Percentiles rank a stretch among this genome's conserved stretches.
These are phyloP conservation scores for Diaporthe nobilis DNA, from an alignment of 2,329 filamentous ascomycete species.

Conservation along the genomic window DNA sequence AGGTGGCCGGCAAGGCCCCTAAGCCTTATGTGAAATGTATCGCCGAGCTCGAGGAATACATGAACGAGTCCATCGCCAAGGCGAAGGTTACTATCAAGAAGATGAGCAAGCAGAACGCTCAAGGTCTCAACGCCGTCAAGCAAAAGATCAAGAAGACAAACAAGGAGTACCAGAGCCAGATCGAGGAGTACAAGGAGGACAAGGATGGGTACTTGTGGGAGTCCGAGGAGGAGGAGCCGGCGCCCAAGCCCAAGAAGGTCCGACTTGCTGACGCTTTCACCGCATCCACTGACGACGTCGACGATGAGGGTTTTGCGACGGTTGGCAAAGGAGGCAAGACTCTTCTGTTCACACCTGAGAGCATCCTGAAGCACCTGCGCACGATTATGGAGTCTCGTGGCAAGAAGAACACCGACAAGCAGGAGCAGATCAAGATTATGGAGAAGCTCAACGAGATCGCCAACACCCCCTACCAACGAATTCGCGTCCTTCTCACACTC, in stretches of 20 bases:
- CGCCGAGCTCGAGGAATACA: constrained; percentile 92
- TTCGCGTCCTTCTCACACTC: constrained; percentile 90
- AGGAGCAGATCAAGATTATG: constrained; percentile 97
- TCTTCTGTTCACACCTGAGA: constrained; percentile 94
- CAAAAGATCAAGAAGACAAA: constrained; percentile 99
- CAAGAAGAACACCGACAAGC: constrained; percentile 97
- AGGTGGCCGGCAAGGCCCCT: constrained; percentile 82
- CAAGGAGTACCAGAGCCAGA: constrained; percentile 90
- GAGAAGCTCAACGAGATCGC: constrained; percentile 95
- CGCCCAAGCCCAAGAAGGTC: constrained; percentile 66
- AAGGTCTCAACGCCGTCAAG: constrained; percentile 95
- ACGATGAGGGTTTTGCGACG: constrained; percentile 89
- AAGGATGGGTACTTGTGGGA: constrained; percentile 87
- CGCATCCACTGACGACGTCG: constrained; percentile 65
- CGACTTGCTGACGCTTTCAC: constrained; percentile 62
- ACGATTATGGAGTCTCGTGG: constrained; percentile 95
- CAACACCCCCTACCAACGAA: constrained; percentile 90
- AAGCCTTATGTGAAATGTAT: constrained; percentile 95
- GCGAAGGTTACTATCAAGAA: constrained; percentile 97
- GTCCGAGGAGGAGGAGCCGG: constrained; percentile 80
- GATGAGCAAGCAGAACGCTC: constrained; percentile 97
- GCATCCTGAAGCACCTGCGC: constrained; percentile 96
- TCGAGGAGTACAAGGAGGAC: constrained; percentile 88
- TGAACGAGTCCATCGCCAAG: constrained; percentile 95
- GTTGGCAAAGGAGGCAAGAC: constrained; percentile 92